A percentile compares a stretch with the other conserved stretches of the same genome.
phyloP scores from a whole-genome alignment of 164 flowering plant genomes.

The Vitis labrusca region DNA sequence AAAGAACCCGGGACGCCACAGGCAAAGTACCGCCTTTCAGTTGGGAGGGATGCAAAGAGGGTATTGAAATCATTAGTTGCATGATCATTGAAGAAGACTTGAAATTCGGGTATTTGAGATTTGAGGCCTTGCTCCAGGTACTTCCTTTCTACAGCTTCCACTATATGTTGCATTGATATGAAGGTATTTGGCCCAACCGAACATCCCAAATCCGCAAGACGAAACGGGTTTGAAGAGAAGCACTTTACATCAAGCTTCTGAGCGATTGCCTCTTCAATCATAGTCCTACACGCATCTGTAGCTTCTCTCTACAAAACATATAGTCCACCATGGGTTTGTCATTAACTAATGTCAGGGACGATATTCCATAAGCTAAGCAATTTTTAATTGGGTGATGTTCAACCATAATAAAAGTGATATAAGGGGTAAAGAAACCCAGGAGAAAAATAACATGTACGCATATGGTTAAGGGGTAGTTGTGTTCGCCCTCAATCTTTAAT shows the following conservation, averaged over 20 bases:
- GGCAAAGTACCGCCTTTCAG: constrained; percentile 22
- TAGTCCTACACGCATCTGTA: not conserved
- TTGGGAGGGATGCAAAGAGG: constrained; percentile 30
- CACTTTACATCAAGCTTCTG: constrained; percentile 16
- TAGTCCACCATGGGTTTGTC: no score
- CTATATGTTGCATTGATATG: constrained; percentile 13
- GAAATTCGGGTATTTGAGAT: constrained; percentile 16
- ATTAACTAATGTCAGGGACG: no score
- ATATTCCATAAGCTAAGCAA: no score
- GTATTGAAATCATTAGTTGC: constrained; percentile 33
- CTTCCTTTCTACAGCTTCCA: constrained; percentile 16
- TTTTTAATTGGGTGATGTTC: no score
- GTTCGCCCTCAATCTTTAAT: no score
- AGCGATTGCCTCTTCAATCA: constrained; percentile 13
- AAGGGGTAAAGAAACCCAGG: no score
- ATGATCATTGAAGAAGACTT: constrained; percentile 31
- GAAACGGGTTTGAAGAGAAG: constrained; percentile 15
- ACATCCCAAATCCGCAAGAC: constrained; percentile 37
- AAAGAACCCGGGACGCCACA: constrained; percentile 35
- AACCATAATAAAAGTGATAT: no score
- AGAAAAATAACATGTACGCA: no score
- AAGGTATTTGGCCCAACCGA: constrained; percentile 37
- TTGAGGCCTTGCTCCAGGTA: not conserved
- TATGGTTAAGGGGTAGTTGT: no score
- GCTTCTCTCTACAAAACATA: constrained; percentile 9